phyloP scores from a whole-genome alignment of 129 eudicot genomes.

The Centella asiatica region DNA sequence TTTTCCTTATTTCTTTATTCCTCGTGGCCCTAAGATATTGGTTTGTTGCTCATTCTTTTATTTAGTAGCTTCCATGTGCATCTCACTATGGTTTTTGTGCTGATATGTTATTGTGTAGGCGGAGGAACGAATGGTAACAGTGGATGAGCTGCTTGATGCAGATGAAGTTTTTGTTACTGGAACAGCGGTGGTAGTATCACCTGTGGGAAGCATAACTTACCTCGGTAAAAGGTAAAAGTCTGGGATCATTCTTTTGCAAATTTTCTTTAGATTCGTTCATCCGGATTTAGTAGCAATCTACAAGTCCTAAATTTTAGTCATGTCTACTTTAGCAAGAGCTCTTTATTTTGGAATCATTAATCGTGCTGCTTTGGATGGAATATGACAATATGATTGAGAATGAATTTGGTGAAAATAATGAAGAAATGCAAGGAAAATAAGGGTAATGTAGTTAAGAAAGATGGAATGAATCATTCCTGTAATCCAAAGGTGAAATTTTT shows the following conservation, averaged over 20 bases:
- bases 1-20: background rate
- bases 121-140: constrained; percentile 45
- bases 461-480: too few relatives aligned
- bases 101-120: constrained; percentile 30
- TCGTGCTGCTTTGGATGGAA: background rate
- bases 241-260: constrained; percentile 1
- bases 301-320: background rate
- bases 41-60: background rate
- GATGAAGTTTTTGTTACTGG: constrained; percentile 92
- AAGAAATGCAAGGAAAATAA: too few relatives aligned
- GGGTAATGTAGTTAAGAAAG: too few relatives aligned
- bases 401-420: too few relatives aligned
- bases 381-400: too few relatives aligned
- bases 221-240: constrained; percentile 51
- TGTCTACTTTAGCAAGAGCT: background rate
- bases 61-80: background rate
- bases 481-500: too few relatives aligned
- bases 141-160: constrained; percentile 78
- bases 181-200: constrained; percentile 82
- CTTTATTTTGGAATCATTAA: background rate
- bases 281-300: background rate
- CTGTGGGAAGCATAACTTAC: constrained; percentile 82
- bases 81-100: background rate
- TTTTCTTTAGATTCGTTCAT: background rate
- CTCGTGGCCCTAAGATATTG: background rate